Percentiles rank a stretch among this genome's conserved stretches.
Evolutionary conservation across 192 early-diverging fungal genomes (phyloP).

Genomic region (Gigaspora rosea): DNA sequence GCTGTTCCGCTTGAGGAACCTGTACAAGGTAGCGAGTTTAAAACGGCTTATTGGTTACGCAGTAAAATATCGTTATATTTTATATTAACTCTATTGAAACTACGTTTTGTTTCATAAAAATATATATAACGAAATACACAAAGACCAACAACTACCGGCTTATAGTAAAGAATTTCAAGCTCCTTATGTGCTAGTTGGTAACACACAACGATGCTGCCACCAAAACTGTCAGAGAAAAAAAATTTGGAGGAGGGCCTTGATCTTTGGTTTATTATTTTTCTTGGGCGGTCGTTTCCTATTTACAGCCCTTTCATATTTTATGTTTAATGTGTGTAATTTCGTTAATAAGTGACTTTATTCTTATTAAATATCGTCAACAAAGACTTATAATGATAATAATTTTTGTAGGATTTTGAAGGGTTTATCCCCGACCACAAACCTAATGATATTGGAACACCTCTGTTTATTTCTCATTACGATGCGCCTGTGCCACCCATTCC

Average conservation of each 20-base stretch:
- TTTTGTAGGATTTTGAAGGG: neutral
- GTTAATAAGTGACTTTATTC: neutral
- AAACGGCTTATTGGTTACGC: neutral
- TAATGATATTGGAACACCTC: neutral
- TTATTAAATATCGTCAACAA: neutral
- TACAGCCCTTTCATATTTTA: neutral
- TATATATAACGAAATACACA: too few relatives aligned
- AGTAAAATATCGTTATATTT: neutral
- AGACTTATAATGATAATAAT: neutral
- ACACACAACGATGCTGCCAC: neutral
- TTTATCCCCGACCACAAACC: neutral
- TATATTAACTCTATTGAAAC: neutral
- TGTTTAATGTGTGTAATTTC: neutral
- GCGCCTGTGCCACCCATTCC: neutral
- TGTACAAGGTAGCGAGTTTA: neutral
- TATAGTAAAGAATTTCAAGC: neutral
- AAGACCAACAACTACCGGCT: slow-evolving; percentile 2
- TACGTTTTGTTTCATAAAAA: too few relatives aligned
- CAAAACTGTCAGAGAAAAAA: neutral
- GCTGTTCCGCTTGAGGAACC: slow-evolving; percentile 9
- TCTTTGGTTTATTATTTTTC: neutral
- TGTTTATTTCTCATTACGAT: neutral
- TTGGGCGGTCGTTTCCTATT: neutral
- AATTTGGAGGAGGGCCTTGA: slow-evolving; percentile 4
- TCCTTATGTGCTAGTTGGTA: neutral